Percentiles rank a stretch among this genome's conserved stretches.
Evolutionary conservation across 805 yeast genomes (phyloP).

Genomic region (Schwanniomyces yamadae): DNA sequence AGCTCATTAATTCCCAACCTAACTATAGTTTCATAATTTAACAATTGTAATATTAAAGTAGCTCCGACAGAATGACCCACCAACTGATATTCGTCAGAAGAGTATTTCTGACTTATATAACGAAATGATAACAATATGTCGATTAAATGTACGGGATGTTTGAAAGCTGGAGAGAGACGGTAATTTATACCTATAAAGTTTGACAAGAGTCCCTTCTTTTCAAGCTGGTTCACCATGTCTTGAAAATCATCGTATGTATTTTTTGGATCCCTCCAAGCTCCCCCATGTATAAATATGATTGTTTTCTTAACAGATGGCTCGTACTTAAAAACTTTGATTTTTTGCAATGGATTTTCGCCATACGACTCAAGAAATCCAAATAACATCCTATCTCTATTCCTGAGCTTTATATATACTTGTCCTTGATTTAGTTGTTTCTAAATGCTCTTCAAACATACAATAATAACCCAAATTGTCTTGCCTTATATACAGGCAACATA

Average conservation of each 20-base stretch:
- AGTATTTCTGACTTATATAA: conserved; percentile 19
- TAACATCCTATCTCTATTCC: no score
- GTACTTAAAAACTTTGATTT: conserved; percentile 25
- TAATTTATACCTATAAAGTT: conserved; percentile 51
- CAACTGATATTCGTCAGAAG: conserved; percentile 20
- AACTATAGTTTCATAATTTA: conserved; percentile 25
- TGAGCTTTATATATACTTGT: no score
- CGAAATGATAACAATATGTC: conserved; percentile 54
- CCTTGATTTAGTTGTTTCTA: no score
- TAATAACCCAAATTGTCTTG: not conserved
- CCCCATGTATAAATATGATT: conserved; percentile 74
- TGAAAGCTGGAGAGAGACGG: conserved; percentile 59
- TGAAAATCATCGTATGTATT: conserved; percentile 61
- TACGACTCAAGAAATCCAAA: no score
- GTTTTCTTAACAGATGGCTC: conserved; percentile 17
- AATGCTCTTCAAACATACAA: not conserved
- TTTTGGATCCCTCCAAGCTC: conserved; percentile 78
- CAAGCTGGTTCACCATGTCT: conserved; percentile 21
- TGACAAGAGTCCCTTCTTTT: not conserved
- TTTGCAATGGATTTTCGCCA: conserved; percentile 35
- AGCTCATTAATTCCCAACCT: conserved; percentile 11
- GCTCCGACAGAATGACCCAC: conserved; percentile 87
- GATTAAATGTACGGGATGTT: conserved; percentile 59
- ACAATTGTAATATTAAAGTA: conserved; percentile 56
- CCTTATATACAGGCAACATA: conserved; percentile 2